Evolutionary conservation across 495 filamentous ascomycete species (phyloP).

Genomic region (Lophiotrema nucula): DNA sequence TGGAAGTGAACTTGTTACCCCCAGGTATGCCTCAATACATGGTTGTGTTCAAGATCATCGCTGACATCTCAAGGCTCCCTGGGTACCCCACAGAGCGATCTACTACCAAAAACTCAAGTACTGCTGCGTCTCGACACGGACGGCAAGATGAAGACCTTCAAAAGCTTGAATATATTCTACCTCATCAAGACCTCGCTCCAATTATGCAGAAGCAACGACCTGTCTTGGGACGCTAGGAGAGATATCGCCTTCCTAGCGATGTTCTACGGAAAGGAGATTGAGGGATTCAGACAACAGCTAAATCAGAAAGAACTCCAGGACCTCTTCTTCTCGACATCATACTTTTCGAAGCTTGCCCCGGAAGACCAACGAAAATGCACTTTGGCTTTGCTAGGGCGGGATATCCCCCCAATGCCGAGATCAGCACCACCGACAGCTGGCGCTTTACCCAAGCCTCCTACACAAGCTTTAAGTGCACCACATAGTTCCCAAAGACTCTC

Average conservation of each 20-base stretch:
- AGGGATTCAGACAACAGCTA: slow-evolving; percentile 5
- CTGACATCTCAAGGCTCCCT: background rate
- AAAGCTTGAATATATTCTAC: slow-evolving; percentile 23
- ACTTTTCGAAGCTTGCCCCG: slow-evolving; percentile 11
- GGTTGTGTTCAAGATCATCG: background rate
- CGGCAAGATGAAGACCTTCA: slow-evolving; percentile 11
- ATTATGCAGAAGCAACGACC: slow-evolving; percentile 13
- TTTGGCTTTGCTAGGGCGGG: slow-evolving; percentile 1
- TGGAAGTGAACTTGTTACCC: slow-evolving; percentile 24
- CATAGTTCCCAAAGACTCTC: too few species aligned
- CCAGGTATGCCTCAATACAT: slow-evolving; percentile 10
- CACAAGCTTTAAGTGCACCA: too few species aligned
- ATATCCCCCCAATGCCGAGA: background rate
- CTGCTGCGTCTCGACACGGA: slow-evolving; percentile 14
- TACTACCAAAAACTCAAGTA: slow-evolving; percentile 15
- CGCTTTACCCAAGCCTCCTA: background rate
- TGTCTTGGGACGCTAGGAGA: slow-evolving; percentile 21
- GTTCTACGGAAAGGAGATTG: slow-evolving; percentile 13
- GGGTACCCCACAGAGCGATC: slow-evolving; percentile 16
- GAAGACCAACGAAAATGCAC: slow-evolving; percentile 3
- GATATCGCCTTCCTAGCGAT: slow-evolving; percentile 19
- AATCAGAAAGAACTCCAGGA: slow-evolving; percentile 11
- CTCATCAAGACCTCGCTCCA: slow-evolving; percentile 16
- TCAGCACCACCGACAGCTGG: background rate
- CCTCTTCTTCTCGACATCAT: slow-evolving; percentile 13